Evolutionary conservation across 2,329 filamentous ascomycete species (phyloP).

Genomic region (Plectosphaerella plurivora): DNA sequence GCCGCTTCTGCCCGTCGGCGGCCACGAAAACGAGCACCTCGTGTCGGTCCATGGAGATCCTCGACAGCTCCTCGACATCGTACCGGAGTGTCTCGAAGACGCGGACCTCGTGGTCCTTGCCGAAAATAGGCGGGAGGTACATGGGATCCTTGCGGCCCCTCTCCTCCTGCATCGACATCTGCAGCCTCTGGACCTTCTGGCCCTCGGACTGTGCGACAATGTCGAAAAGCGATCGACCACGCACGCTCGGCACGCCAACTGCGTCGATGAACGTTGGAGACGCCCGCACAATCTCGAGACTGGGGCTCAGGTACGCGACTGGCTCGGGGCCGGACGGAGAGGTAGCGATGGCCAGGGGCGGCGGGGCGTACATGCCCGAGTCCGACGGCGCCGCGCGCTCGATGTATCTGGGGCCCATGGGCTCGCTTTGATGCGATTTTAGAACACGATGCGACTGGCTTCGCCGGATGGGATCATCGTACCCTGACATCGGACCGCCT

Average conservation of each 20-base stretch:
- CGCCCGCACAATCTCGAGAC: slow-evolving; percentile 53
- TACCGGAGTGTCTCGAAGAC: slow-evolving; percentile 53
- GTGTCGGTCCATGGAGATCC: slow-evolving; percentile 46
- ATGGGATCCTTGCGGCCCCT: slow-evolving; percentile 54
- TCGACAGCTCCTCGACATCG: slow-evolving; percentile 44
- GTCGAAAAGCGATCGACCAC: slow-evolving; percentile 48
- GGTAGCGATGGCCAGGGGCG: slow-evolving; percentile 35
- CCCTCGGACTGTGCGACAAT: slow-evolving; percentile 47
- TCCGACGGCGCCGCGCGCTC: slow-evolving; percentile 47
- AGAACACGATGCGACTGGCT: slow-evolving; percentile 47
- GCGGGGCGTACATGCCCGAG: slow-evolving; percentile 41
- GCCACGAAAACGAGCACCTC: slow-evolving; percentile 52
- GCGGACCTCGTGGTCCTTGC: slow-evolving; percentile 47
- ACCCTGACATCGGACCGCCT: slow-evolving; percentile 36
- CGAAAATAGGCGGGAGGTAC: slow-evolving; percentile 61
- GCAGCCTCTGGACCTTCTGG: slow-evolving; percentile 45
- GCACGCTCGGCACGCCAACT: slow-evolving; percentile 42
- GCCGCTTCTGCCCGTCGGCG: slow-evolving; percentile 45
- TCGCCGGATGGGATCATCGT: slow-evolving; percentile 41
- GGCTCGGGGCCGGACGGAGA: slow-evolving; percentile 38
- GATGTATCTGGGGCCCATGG: slow-evolving; percentile 42
- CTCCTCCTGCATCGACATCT: slow-evolving; percentile 51
- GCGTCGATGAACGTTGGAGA: slow-evolving; percentile 53
- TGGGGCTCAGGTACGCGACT: slow-evolving; percentile 53
- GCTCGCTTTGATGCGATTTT: slow-evolving; percentile 48